phyloP scores from a whole-genome alignment of 2,329 filamentous ascomycete genomes.

The Leptographium procerum region DNA sequence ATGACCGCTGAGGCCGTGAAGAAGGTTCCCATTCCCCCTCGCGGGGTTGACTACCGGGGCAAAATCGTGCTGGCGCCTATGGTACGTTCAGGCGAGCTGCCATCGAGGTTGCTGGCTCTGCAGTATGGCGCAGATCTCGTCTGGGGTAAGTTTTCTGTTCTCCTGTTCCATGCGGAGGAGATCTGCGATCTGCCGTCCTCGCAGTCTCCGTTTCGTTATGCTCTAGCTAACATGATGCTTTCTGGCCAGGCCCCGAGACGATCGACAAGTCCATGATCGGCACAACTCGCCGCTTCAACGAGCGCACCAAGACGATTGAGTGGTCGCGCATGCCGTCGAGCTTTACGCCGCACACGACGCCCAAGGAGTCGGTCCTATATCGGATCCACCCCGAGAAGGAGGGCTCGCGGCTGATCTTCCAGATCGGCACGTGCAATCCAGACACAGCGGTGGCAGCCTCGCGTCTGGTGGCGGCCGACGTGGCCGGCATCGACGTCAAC shows the following conservation, averaged over 20 bases:
- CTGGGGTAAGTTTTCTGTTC: slow-evolving; percentile 55
- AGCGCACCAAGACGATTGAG: slow-evolving; percentile 67
- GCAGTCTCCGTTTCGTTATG: too few relatives aligned
- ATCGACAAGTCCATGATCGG: slow-evolving; percentile 89
- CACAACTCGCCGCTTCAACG: slow-evolving; percentile 65
- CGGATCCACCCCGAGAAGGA: slow-evolving; percentile 71
- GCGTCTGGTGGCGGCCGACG: slow-evolving; percentile 71
- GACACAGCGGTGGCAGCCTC: slow-evolving; percentile 75
- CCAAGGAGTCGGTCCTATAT: slow-evolving; percentile 65
- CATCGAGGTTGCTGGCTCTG: slow-evolving; percentile 75
- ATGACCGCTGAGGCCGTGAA: slow-evolving; percentile 49
- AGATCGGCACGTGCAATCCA: slow-evolving; percentile 80
- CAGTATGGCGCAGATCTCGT: slow-evolving; percentile 95
- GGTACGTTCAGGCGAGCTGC: slow-evolving; percentile 94
- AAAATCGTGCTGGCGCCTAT: slow-evolving; percentile 94
- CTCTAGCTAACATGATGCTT: too few relatives aligned
- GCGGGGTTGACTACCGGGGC: slow-evolving; percentile 86
- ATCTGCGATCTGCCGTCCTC: too few relatives aligned
- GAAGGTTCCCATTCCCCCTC: slow-evolving; percentile 71
- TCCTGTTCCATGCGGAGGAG: not conserved
- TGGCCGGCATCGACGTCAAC: slow-evolving; percentile 92
- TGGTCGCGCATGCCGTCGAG: slow-evolving; percentile 70
- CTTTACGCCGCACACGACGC: slow-evolving; percentile 42
- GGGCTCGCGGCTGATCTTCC: slow-evolving; percentile 68
- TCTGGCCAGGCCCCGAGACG: slow-evolving; percentile 66